Evolutionary conservation across 345 rosid species (phyloP), one percentile per base, ranked within the genome.

Genomic region (Psidium guajava): DNA sequence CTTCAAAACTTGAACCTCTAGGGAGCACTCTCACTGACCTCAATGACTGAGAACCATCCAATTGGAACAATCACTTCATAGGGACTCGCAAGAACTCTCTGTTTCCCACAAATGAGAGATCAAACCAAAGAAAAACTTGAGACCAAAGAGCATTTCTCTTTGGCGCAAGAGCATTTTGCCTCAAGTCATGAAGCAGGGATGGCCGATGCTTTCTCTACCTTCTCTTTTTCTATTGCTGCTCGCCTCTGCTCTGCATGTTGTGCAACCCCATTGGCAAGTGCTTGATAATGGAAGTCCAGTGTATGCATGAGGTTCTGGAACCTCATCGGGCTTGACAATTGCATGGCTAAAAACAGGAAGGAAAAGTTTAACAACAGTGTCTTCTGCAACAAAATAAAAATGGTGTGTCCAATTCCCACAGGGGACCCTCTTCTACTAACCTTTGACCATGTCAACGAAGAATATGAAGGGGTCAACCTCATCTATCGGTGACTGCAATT

Each of bases 181-280:
- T 49, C 25, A 25, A 53, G 51, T 89, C 89, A 94, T 82, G 90
- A 90, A 84, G 86, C 85, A 56, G 90, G 85, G n/a, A 90, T 85
- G 36, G 92, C 85, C 0, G 96, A 89, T 59, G 95, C 95, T 88
- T 92, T 94, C 92, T 93, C 97, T 91, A 91, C 81, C 90, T 91
- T 94, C 90, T 95, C 98, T 90, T 96, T 98, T 87, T 96, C 98
- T 22, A 96, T 96, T 91, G 93, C 99, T 44, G 84, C 93, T 90
- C 98, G 94, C 89, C 99, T 95, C 88, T 91, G 91, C 84, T 96
- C 99, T 82, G 99, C 99, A 88, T 96, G 99, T 92, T 92, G 95
- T 47, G 96, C 98, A 89, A 98, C 92, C 58, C 95, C 95, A 83
- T 93, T 94, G 42, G 99, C 99, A 54, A 95, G 91, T 20, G 98